Base-by-base conservation (phyloP, 495 filamentous ascomycete species). In the Penicillium ucsense region DNA sequence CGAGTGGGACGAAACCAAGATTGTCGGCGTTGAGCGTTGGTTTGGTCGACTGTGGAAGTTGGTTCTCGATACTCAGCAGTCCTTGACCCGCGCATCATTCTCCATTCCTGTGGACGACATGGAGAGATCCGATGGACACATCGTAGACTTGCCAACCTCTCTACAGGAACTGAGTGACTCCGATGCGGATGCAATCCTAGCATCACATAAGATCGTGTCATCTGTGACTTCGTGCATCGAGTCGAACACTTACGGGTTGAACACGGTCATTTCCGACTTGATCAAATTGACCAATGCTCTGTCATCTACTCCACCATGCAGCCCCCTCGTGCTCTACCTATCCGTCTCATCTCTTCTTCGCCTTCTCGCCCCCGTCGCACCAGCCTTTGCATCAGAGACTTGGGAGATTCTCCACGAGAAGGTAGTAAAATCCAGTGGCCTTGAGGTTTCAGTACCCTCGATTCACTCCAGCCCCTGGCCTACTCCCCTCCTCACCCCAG, bases 1-100 rank as follows among this genome's bases (percentile, higher is more conserved):
- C 0, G 86, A 91, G 56, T 95, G 89, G 89, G 86, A 95, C 46
- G 86, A 86, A 47, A 67, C 72, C n/a, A 86, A 84, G 64, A 89
- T 95, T 48, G 70, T 80, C 6, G 89, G 89, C 4, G 76, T 94
- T 6, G 81, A 84, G 37, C 75, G 89, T 30, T 95, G 89, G 88
- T 72, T 94, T 36, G 63, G 69, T 2, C 77, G 83, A 33, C 61
- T 90, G 8, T 75, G 79, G 65, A 77, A 81, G 35, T 55, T 84
- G 30, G 78, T 83, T 3, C 45, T 55, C 5, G 69, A 71, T 32
- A 45, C 61, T 7, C 61, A 62, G 48, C 43, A 62, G 27, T 54
- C 38, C 3, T 43, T 72, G 47, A 28, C 37, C 7, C 39, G 50
- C 1, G 52, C 67, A 6, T 49, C 59, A 9, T 60, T 60, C 11